A percentile compares a stretch with the other conserved stretches of the same genome.
phyloP scores from a whole-genome alignment of 2,329 filamentous ascomycete species.

The Coniochaeta sp. region DNA sequence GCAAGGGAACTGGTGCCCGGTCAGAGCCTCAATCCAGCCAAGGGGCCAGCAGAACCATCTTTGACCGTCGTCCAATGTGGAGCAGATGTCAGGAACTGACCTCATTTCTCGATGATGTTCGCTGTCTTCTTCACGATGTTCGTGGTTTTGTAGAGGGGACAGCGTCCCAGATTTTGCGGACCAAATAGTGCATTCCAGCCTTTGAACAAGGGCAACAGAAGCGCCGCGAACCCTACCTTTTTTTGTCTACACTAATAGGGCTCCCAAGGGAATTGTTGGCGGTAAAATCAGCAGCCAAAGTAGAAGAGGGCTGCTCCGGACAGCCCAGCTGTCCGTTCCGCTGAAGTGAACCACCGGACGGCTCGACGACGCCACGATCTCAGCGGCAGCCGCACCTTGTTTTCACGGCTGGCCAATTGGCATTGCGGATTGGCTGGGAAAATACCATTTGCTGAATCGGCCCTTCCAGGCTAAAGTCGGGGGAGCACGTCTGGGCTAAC shows the following conservation, averaged over 20 bases:
- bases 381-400: slow-evolving; percentile 20
- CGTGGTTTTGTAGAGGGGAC: no score
- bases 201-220: not conserved
- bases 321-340: no score
- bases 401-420: slow-evolving; percentile 18
- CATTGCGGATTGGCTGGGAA: slow-evolving; percentile 25
- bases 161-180: no score
- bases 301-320: no score
- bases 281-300: no score
- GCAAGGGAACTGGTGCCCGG: not conserved
- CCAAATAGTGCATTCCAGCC: not conserved
- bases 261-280: not conserved
- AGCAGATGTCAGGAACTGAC: not conserved
- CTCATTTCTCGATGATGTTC: not conserved
- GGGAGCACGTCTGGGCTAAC: not conserved
- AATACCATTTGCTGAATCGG: slow-evolving; percentile 26
- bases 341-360: not conserved
- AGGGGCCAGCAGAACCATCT: not conserved
- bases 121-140: no score
- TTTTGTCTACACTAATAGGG: no score
- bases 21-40: not conserved
- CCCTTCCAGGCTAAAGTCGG: slow-evolving; percentile 35
- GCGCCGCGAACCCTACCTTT: no score
- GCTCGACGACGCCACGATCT: slow-evolving; percentile 3
- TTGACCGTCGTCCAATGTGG: not conserved